Base-by-base conservation (phyloP, 352 stramenopile species). In the Phytophthora lateralis region DNA sequence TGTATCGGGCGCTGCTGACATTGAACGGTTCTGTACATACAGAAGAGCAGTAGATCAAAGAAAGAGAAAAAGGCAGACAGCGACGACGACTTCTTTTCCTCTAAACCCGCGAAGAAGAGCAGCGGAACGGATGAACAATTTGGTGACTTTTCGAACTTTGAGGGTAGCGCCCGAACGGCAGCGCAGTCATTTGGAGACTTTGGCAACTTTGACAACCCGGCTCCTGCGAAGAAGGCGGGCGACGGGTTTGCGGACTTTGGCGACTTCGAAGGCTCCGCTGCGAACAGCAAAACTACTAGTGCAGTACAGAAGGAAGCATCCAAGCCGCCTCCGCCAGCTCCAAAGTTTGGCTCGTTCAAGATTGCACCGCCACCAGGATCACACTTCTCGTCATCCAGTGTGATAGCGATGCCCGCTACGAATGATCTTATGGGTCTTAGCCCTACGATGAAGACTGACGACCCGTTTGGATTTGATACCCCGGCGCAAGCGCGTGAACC, bases 391-490 rank as follows among this genome's bases (percentile, higher is more conserved):
- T 69, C 73, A 10, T 61, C 72, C 24, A 69, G 42, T 63, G 46
- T 49, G 47, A 54, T 39, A 46, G 18, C 60, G 1, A 43, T 60
- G 2, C 66, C 75, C 11, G 43, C 56, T 15, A 51, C 67, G 46
- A 86, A 77, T 54, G 80, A 91, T 68, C 85, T 92, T 18, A 78
- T 94, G 66, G 83, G 78, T 29, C 80, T 90, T 30, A 88, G 79
- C 34, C 70, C 85, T 8, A 53, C 64, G 26, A 78, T 77, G 41
- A 64, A 69, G 58, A 49, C 53, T 15, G 43, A 74, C 11, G 78
- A 88, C 32, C 81, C 75, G 11, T 91, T 88, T 45, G 72, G 71
- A 3, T 88, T 92, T 53, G 73, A 85, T 14, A 53, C 76, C 3
- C 62, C 79, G 41, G 47, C 67, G 39, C 39, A 67, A 38, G 26